A percentile compares a stretch with the other conserved stretches of the same genome.
phyloP scores from a whole-genome alignment of 2,329 filamentous ascomycete genomes.

The Scedosporium boydii region DNA sequence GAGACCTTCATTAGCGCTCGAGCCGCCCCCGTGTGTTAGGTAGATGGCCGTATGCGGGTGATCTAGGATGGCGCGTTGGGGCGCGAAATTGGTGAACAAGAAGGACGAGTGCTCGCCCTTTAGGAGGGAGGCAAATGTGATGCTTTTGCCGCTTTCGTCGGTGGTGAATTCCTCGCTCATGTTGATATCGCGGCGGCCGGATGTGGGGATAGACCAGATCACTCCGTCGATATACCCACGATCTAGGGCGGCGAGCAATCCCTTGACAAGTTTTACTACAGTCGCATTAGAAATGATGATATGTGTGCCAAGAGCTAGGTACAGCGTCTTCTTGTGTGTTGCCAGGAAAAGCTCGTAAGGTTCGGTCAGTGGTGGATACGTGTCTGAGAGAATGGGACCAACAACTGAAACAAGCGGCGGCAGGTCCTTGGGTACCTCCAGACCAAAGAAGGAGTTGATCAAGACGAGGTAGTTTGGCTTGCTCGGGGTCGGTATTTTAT shows the following conservation, averaged over 20 bases:
- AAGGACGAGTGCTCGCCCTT: not conserved
- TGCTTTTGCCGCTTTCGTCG: not conserved
- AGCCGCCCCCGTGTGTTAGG: slow-evolving; percentile 14
- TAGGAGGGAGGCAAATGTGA: not conserved
- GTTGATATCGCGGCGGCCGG: too few species aligned
- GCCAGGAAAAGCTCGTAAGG: not conserved
- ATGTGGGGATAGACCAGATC: not conserved
- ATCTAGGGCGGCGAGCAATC: not conserved
- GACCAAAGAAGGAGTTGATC: slow-evolving; percentile 24
- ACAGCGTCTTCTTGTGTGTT: not conserved
- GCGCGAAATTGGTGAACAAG: not conserved
- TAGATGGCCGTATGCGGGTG: not conserved
- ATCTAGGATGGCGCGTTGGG: not conserved
- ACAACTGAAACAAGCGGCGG: slow-evolving; percentile 27
- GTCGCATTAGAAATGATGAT: not conserved
- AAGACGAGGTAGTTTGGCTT: slow-evolving; percentile 32
- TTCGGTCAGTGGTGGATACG: slow-evolving; percentile 13
- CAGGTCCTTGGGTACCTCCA: slow-evolving; percentile 31
- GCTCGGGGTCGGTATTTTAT: slow-evolving; percentile 15
- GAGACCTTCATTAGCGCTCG: slow-evolving; percentile 9
- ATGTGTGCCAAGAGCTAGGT: not conserved
- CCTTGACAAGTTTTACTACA: not conserved
- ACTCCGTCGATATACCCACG: not conserved
- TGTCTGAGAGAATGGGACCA: slow-evolving; percentile 28
- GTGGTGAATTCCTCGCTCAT: not conserved